These are phyloP conservation scores for Blepharisma stoltei DNA, from an alignment of 73 alveolate species.

Conservation along the genomic window DNA sequence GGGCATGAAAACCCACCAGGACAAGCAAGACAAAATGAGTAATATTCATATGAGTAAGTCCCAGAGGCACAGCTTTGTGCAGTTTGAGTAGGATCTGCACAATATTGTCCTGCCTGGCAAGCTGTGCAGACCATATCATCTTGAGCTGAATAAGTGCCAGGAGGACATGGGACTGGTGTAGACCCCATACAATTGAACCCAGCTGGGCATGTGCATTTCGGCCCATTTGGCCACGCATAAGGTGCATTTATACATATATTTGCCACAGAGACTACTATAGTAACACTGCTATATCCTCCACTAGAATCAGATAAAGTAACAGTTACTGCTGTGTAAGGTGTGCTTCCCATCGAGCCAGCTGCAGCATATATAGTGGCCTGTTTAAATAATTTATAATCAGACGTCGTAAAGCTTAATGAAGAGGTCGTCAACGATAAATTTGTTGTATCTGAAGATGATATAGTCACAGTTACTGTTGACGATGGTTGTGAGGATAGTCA, in stretches of 20 bases:
- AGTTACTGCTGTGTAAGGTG: not conserved
- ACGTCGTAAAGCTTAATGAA: not conserved
- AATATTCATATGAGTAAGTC: slow-evolving; percentile 38
- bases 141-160: slow-evolving; percentile 40
- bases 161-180: slow-evolving; percentile 45
- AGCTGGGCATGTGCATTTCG: slow-evolving; percentile 40
- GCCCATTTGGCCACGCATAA: slow-evolving; percentile 14
- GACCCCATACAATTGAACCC: slow-evolving; percentile 42
- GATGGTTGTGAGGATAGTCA: not conserved
- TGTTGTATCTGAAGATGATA: not conserved
- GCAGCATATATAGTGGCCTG: not conserved
- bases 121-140: slow-evolving; percentile 35
- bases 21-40: slow-evolving; percentile 43
- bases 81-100: slow-evolving; percentile 20
- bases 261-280: not conserved
- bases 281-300: not conserved
- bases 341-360: not conserved
- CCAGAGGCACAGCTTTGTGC: slow-evolving; percentile 37
- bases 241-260: not conserved
- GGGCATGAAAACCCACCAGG: slow-evolving; percentile 63
- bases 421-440: not conserved
- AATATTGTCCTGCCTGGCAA: slow-evolving; percentile 53
- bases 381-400: not conserved
- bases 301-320: not conserved
- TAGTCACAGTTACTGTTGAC: not conserved